A percentile compares a stretch with the other conserved stretches of the same genome.
These are phyloP conservation scores for Trichosanthes truncata DNA, from an alignment of 306 rosid genomes.

Conservation along the genomic window DNA sequence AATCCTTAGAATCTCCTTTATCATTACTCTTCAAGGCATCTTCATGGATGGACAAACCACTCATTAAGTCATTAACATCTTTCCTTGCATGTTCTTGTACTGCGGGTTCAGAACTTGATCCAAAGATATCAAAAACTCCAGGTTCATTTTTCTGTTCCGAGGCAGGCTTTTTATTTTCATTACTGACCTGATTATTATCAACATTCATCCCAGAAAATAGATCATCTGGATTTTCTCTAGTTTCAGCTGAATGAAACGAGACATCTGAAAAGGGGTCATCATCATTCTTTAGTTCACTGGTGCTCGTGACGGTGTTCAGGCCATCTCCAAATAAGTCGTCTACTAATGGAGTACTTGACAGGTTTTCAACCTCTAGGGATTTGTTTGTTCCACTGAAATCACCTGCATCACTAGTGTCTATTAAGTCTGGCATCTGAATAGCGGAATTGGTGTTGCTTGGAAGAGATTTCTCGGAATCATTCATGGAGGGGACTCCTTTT, in stretches of 20 bases:
- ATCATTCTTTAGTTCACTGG: constrained; percentile 40
- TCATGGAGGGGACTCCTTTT: constrained; percentile 31
- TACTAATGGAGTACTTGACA: constrained; percentile 41
- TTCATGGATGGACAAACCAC: constrained; percentile 51
- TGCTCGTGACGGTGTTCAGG: constrained; percentile 26
- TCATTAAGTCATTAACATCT: constrained; percentile 48
- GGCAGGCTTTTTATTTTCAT: constrained; percentile 20
- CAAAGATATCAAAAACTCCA: constrained; percentile 60
- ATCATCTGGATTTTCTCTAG: constrained; percentile 51
- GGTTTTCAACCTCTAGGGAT: constrained; percentile 21
- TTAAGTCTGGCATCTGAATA: constrained; percentile 68
- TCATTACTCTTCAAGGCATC: constrained; percentile 34
- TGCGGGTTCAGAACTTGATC: constrained; percentile 32
- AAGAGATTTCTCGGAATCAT: constrained; percentile 39
- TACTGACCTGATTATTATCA: constrained; percentile 40
- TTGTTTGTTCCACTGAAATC: constrained; percentile 22
- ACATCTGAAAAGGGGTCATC: constrained; percentile 96
- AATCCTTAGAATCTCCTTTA: constrained; percentile 32
- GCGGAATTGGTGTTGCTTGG: constrained; percentile 28
- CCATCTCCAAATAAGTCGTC: constrained; percentile 87
- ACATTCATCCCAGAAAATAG: constrained; percentile 77
- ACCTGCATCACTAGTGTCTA: constrained; percentile 69
- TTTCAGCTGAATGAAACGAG: constrained; percentile 56
- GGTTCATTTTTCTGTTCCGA: constrained; percentile 33
- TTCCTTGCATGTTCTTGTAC: constrained; percentile 32